Base-by-base conservation (phyloP, 208 protist species). In the Crithidia sp. region DNA sequence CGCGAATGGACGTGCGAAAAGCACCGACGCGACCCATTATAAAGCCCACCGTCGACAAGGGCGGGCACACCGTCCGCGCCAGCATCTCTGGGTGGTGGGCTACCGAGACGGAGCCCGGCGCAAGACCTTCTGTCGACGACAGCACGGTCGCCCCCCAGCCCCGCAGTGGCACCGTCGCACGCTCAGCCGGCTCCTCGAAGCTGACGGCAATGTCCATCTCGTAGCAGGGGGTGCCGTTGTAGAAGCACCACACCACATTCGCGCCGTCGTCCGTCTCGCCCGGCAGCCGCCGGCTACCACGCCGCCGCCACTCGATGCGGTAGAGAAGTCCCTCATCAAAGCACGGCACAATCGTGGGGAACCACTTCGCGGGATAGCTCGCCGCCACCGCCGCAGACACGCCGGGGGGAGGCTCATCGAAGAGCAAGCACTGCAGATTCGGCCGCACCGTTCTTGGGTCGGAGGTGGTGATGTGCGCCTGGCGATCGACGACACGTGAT, bases 241-340 rank as follows among this genome's bases (percentile, higher is more conserved):
- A 71, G 54, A 69, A 79, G 67, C 74, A 79, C 67, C 74, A 74
- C 19, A 74, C 40, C 28, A 79, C 74, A 39, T 54, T 1, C 2
- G 66, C 50, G 53, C 60, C n/a, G 45, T 60, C 59, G 1, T 3
- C 65, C 12, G 65, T 53, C 14, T 70, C 53, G 36, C 49, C 43
- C 28, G 45, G 53, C 49, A 60, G 37, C 36, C 17, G 0, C n/a
- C 7, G 7, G 9, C 59, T 49, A 37, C 36, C 28, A 3, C 9
- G 50, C 19, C 61, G 2, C 54, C 60, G 44, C 74, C 74, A 79
- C 60, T 67, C 74, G 13, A 79, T 65, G 19, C 58, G 45, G 67
- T 70, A 79, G 43, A 74, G 74, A 7, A 79, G 61, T 2, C 74
- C 67, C 45, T 69, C 74, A 19, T 72, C 74, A 36, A 79, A 68